phyloP scores from a whole-genome alignment of 345 rosid species.

The Arabis hirsuta region DNA sequence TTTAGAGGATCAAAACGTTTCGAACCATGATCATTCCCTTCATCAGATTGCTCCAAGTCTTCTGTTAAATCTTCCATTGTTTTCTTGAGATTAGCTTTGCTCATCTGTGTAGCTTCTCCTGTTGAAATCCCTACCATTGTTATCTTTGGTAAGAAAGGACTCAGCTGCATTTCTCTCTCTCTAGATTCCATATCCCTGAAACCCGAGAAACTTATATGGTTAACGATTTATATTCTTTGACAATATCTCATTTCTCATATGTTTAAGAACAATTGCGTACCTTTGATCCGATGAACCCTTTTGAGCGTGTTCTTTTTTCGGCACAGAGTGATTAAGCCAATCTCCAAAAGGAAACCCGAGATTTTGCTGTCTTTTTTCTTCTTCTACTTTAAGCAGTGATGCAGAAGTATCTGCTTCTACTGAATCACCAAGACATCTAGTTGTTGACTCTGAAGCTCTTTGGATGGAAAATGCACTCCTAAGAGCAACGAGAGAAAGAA shows the following conservation, averaged over 20 bases:
- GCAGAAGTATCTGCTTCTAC: conserved; percentile 42
- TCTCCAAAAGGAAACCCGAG: conserved; percentile 65
- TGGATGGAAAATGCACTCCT: conserved; percentile 80
- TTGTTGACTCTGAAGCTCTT: conserved; percentile 60
- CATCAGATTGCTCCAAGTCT: conserved; percentile 75
- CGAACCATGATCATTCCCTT: conserved; percentile 49
- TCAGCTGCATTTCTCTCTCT: conserved; percentile 50
- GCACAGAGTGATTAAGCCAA: conserved; percentile 62
- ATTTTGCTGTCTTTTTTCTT: conserved; percentile 46
- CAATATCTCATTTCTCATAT: not conserved
- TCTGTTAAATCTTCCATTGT: conserved; percentile 77
- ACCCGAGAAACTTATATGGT: not conserved
- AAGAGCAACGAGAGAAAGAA: conserved; percentile 16
- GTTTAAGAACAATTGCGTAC: conserved; percentile 39
- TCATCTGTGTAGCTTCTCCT: conserved; percentile 77
- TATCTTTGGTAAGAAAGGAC: conserved; percentile 92
- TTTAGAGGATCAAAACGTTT: conserved; percentile 40
- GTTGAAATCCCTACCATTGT: conserved; percentile 98
- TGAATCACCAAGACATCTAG: conserved; percentile 45
- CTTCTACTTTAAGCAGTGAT: conserved; percentile 48
- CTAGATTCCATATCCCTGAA: conserved; percentile 46
- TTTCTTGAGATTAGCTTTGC: conserved; percentile 76
- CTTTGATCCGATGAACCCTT: conserved; percentile 47
- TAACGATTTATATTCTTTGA: not conserved
- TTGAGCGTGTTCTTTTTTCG: conserved; percentile 45